Base-by-base conservation (phyloP, 2,329 filamentous ascomycete genomes). In the Diplodia corticola region DNA sequence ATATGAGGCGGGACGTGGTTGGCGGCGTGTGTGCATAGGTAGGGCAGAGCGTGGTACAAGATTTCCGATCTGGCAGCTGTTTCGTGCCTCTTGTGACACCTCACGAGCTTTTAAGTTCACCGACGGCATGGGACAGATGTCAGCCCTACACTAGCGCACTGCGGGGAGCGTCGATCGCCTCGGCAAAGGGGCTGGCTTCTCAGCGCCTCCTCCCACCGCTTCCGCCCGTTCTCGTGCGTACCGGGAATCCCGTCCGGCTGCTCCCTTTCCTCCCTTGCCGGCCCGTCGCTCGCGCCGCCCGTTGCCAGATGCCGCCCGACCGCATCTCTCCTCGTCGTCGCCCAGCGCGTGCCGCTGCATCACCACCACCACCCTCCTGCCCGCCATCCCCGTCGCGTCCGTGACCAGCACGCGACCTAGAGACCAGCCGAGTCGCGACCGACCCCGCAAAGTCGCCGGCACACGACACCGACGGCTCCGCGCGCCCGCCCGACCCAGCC, bases 1-100 rank as follows among this genome's bases (percentile, higher is more conserved):
- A 76, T 2, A 68, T 80, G 40, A 73, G 77, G 67, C 61, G 54
- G 26, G 46, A 51, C 7, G 7, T 30, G 6, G 3, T 20, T 9
- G 6, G 15, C 5, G 6, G 40, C 0, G 40, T 9, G n/a, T 3
- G 20, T n/a, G 3, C 40, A 6, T 44, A 44, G 3, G 15, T 44
- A 44, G 3, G 17, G 7, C 15, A 5, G 6, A n/a, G 20, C 5
- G 30, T 33, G 30, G 30, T 33, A 33, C 30, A 10, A 33, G 37
- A 44, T 9, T n/a, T 3, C 17, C 3, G 40, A 44, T 33, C 9
- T 33, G 30, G 9, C 30, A 33, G 30, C 30, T 33, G 30, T 33
- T 33, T 33, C n/a, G 30, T 33, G 6, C 15, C 15, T 1, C 37
- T 40, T 15, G 17, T 40, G 4, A 17, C 37, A 40, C 17, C 17